Evolutionary conservation across 495 filamentous ascomycete genomes (phyloP), one percentile per base, ranked within the genome.

Genomic region (Penicillium manginii): DNA sequence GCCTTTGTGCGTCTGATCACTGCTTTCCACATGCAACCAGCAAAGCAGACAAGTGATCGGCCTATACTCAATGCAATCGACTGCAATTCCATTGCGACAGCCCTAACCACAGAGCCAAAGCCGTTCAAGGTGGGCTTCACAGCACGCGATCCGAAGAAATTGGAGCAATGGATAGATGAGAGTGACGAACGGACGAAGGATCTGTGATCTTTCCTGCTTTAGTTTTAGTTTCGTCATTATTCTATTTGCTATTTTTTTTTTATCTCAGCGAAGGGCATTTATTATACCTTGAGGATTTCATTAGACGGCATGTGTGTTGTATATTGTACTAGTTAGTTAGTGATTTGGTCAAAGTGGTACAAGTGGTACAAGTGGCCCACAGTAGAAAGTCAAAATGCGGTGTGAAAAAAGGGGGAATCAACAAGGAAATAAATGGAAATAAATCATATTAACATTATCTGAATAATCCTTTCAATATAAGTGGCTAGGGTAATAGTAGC

Each of bases 71-170:
- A 89, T 71, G 74, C 81, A 6, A 75, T 90, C 51, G 80, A 84
- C 32, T 88, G 85, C 61, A 90, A 88, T 74, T 68, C 78, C 6
- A 81, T 83, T 37, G 77, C 83, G 7, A 89, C 86, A 23, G 81
- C 80, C n/a, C 69, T 90, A 74, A 89, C 86, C 7, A 84, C 85
- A 47, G 86, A 90, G 66, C 86, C 87, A 8, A 88, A 88, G 78
- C 79, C 81, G n/a, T 90, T 90, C 68, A 86, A 86, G 72, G 73
- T 81, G 17, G 76, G 81, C 2, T 80, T 86, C 55, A 71, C 66
- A 35, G 66, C 76, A n/a, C 72, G 83, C 22, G 75, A 85, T 65
- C 59, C 71, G 29, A 64, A 45, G 59, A 70, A 57, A 55, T 48
- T 84, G 60, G 66, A 78, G 65, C 53, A 69, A 50, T 86, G 83